Evolutionary conservation across 2,329 filamentous ascomycete genomes (phyloP).

Genomic region (Hypoxylon sp.): DNA sequence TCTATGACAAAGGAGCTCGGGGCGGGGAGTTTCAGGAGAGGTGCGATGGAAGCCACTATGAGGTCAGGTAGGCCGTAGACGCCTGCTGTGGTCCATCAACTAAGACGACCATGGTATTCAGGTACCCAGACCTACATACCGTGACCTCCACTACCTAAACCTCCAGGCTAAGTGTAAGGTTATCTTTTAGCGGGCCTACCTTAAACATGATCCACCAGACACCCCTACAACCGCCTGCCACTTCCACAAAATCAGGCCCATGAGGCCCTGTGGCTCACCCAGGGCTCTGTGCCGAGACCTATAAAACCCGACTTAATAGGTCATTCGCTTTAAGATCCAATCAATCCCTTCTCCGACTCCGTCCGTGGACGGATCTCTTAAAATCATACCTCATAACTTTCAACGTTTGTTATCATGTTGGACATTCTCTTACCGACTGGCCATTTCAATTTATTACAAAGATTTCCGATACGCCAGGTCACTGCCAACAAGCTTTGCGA

Average conservation of each 20-base stretch:
- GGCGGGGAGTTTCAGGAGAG: conserved; percentile 36
- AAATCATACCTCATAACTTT: conserved; percentile 14
- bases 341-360: conserved; percentile 1
- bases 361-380: conserved; percentile 11
- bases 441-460: conserved; percentile 24
- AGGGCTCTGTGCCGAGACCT: conserved; percentile 1
- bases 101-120: too few species aligned
- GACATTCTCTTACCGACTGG: conserved; percentile 27
- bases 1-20: conserved; percentile 24
- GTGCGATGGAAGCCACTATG: conserved; percentile 40
- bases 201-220: conserved; percentile 21
- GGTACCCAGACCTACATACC: too few species aligned
- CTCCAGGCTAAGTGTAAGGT: too few species aligned
- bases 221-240: conserved; percentile 6
- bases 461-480: conserved; percentile 30
- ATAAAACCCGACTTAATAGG: conserved; percentile 6
- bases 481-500: conserved; percentile 39
- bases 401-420: conserved; percentile 10
- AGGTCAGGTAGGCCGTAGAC: conserved; percentile 3
- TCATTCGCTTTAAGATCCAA: neutral
- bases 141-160: too few species aligned
- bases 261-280: neutral
- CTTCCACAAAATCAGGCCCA: neutral
- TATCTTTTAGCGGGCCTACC: conserved; percentile 8
- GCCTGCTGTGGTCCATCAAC: conserved; percentile 26